A percentile compares a stretch with the other conserved stretches of the same genome.
Conservation (phyloP, 257 asterid species). For the Solanum medicagineum region DNA sequence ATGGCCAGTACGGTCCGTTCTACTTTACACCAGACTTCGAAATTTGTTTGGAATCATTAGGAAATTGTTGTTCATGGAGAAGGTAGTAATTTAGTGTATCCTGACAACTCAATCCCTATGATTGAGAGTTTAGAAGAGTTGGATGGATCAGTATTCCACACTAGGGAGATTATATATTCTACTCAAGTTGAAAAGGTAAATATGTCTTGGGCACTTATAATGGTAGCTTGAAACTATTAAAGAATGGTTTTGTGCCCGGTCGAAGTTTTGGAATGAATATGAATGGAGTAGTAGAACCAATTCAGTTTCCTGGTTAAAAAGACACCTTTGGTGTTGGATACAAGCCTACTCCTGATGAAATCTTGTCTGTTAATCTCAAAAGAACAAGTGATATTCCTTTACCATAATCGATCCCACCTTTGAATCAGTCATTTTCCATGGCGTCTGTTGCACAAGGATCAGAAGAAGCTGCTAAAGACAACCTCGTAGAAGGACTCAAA, state of each 20-base stretch:
- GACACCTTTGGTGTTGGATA: neutral
- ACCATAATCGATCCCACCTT: neutral
- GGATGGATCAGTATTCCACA: accelerated
- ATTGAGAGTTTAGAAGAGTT: neutral
- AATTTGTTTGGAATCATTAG: too few species aligned
- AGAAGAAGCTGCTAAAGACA: neutral
- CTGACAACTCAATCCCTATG: neutral
- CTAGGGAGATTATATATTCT: neutral
- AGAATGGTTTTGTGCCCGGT: neutral
- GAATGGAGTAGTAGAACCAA: neutral
- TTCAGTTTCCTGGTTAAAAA: neutral
- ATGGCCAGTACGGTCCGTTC: too few species aligned
- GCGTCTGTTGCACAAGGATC: neutral
- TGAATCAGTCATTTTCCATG: neutral
- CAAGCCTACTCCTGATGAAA: neutral
- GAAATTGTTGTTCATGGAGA: neutral
- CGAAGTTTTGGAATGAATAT: neutral
- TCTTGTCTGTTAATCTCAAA: neutral
- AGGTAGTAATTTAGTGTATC: neutral
- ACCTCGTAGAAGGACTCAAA: neutral
- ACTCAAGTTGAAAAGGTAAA: neutral
- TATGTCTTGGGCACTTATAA: accelerated
- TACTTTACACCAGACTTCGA: too few species aligned
- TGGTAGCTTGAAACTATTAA: neutral
- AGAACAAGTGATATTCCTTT: neutral